Percentiles rank a stretch among this genome's conserved stretches.
Evolutionary conservation across 805 yeast genomes (phyloP).

Genomic region (Yarrowia divulgata): DNA sequence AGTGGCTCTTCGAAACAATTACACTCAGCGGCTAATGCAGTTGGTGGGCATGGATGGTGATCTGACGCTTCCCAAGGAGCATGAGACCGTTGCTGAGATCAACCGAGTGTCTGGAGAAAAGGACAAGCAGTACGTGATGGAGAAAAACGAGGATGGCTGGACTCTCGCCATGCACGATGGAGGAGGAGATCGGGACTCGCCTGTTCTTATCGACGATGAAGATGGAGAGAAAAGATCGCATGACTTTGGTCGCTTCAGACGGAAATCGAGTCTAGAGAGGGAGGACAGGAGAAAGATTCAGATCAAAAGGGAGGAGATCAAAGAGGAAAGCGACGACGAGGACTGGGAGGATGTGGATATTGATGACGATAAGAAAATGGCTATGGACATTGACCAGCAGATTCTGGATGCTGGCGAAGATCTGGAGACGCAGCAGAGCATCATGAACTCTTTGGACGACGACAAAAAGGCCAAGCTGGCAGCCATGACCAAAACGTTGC

Average conservation of each 20-base stretch:
- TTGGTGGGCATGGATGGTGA: constrained; percentile 75
- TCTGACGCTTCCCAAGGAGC: constrained; percentile 50
- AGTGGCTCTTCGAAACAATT: constrained; percentile 88
- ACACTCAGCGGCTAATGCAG: constrained; percentile 86
- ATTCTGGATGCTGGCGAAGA: constrained; percentile 8
- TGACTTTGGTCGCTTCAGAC: constrained; percentile 13
- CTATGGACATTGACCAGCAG: constrained; percentile 4
- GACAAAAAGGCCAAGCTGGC: not conserved
- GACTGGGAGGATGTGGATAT: constrained; percentile 74
- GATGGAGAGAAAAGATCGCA: constrained; percentile 40
- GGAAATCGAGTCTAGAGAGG: not conserved
- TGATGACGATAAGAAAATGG: constrained; percentile 42
- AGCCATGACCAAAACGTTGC: constrained; percentile 1
- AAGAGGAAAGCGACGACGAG: constrained; percentile 46
- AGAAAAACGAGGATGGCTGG: constrained; percentile 85
- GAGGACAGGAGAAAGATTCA: not conserved
- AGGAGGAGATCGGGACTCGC: constrained; percentile 41
- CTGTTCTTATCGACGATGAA: constrained; percentile 43
- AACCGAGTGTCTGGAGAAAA: constrained; percentile 83
- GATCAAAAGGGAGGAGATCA: constrained; percentile 17
- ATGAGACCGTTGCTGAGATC: constrained; percentile 5
- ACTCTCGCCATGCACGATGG: constrained; percentile 62
- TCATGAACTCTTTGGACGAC: constrained; percentile 13
- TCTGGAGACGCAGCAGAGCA: not conserved
- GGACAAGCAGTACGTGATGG: constrained; percentile 74